Evolutionary conservation across 2,329 filamentous ascomycete species (phyloP).

Genomic region (Fonsecaea nubica): DNA sequence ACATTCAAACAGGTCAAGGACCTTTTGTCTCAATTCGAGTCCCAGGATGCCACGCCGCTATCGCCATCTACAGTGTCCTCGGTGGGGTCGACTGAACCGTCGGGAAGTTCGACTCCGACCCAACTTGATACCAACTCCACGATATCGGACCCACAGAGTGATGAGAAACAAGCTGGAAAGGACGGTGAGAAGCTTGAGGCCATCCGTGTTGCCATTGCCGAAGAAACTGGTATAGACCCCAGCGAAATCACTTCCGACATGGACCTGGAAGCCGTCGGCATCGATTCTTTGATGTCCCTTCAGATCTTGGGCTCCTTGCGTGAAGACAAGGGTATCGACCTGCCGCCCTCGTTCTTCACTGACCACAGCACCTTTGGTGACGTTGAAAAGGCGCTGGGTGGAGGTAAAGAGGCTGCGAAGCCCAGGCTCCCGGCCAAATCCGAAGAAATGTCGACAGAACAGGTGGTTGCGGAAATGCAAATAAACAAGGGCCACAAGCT

Average conservation of each 20-base stretch:
- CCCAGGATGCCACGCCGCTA: not conserved
- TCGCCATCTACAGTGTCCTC: conserved; percentile 42
- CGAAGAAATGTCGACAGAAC: conserved; percentile 6
- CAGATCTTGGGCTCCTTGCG: conserved; percentile 51
- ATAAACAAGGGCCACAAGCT: not conserved
- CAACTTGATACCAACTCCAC: not conserved
- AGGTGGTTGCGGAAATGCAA: not conserved
- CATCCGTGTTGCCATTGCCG: conserved; percentile 47
- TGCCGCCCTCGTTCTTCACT: conserved; percentile 48
- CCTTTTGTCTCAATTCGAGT: conserved; percentile 48
- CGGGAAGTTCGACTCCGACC: conserved; percentile 23
- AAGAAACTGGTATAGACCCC: conserved; percentile 49
- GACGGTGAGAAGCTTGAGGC: conserved; percentile 44
- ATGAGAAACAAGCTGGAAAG: conserved; percentile 19
- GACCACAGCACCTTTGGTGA: conserved; percentile 40
- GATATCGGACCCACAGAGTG: not conserved
- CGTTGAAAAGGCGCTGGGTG: conserved; percentile 45
- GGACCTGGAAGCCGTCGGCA: conserved; percentile 49
- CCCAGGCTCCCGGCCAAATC: conserved; percentile 40
- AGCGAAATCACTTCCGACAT: conserved; percentile 46
- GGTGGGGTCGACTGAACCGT: conserved; percentile 23
- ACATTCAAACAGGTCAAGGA: conserved; percentile 64
- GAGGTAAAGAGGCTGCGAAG: conserved; percentile 38
- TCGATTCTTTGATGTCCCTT: conserved; percentile 53
- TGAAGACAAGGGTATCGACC: conserved; percentile 48